Evolutionary conservation across 495 filamentous ascomycete genomes (phyloP).

Genomic region (Aspergillus hancockii): DNA sequence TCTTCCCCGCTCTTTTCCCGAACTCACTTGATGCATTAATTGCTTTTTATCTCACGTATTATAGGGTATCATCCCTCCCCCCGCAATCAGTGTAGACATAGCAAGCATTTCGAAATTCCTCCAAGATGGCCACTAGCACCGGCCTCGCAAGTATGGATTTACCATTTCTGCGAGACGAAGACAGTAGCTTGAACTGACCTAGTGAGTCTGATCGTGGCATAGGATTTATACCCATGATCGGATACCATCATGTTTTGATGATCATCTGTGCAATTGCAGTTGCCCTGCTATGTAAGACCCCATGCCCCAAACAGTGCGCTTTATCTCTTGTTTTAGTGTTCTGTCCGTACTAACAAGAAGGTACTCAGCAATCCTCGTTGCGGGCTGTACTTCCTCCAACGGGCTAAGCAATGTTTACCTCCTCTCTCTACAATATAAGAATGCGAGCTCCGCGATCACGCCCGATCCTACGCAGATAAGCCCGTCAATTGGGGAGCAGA

Average conservation of each 20-base stretch:
- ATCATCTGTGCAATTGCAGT: conserved; percentile 9
- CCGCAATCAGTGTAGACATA: no score
- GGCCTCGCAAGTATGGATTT: no score
- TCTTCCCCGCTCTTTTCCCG: no score
- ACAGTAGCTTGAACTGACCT: no score
- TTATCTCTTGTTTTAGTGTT: background rate
- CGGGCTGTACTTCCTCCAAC: conserved; percentile 17
- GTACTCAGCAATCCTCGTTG: conserved; percentile 10
- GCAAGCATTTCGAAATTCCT: no score
- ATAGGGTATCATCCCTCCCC: no score
- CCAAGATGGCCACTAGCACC: no score
- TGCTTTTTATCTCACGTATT: no score
- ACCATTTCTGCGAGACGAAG: no score
- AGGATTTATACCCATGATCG: no score
- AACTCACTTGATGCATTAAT: no score
- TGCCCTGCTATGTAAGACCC: conserved; percentile 15
- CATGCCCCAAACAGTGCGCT: background rate
- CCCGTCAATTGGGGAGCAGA: background rate
- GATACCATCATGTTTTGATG: conserved; percentile 17
- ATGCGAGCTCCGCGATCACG: background rate
- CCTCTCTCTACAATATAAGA: conserved; percentile 17
- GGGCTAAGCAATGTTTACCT: conserved; percentile 19
- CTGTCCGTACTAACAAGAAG: background rate
- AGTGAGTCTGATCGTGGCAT: no score
- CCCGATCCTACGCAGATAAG: background rate